Evolutionary conservation across 768 basidiomycete species (phyloP), one percentile per base, ranked within the genome.

Genomic region (Suillus ampliporus): DNA sequence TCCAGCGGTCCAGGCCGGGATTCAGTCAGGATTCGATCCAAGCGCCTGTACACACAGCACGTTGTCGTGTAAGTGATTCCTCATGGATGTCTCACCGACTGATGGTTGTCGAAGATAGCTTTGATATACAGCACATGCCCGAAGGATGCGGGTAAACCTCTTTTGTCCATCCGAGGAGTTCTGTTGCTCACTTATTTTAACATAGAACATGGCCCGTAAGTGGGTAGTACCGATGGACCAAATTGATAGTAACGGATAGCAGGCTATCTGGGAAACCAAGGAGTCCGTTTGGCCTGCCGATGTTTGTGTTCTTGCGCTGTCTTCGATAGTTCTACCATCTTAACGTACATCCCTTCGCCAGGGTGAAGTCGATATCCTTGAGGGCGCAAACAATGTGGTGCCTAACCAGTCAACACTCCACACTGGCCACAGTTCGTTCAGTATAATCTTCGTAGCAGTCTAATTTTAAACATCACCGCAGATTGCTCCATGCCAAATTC

Each of bases 291-390:
- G 71, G 71, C 71, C 71, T 14, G 54, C 64, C 26, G 15, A 63
- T n/a, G 71, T 56, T 35, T 0, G 56, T 43, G 35, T 34, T 48
- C 7, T 47, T 56, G 44, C 15, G 8, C 19, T 44, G 31, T 9
- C 3, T 38, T 28, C 14, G 6, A 31, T 21, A n/a, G 4, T 34
- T 59, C 38, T 34, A 13, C 15, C 38, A 34, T 21, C 1, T 17
- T 23, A n/a, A 17, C 40, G 17, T 31, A 26, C 48, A 31, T 60
- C 50, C 37, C 17, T 17, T 14, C n/a, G 1, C 10, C 17, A 75
- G 69, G 73, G 72, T 44, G 83, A 85, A 67, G 77, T 84, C 53
- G 84, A 85, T 68, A 80, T 84, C 53, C 69, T 84, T 46, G 84
- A 85, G 65, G 79, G 80, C 5, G 81, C 84, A 54, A 84, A 85